phyloP scores from a whole-genome alignment of 1,284 basidiomycete species.

The Malassezia brasiliensis region DNA sequence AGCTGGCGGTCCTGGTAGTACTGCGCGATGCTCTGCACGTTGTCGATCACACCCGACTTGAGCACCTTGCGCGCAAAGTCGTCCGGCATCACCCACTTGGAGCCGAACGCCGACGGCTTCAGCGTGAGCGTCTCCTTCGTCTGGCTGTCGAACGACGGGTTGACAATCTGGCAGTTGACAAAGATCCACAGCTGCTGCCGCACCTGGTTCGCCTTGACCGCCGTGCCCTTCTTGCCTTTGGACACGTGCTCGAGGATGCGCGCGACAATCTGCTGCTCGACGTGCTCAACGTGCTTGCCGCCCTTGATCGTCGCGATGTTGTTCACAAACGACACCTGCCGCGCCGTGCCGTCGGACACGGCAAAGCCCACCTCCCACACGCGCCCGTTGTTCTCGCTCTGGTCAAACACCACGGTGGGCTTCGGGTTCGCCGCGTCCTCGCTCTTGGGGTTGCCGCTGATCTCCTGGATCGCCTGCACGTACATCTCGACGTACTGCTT shows the following conservation, averaged over 20 bases:
- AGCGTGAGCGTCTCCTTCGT: slow-evolving; percentile 95
- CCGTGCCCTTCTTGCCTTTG: slow-evolving; percentile 82
- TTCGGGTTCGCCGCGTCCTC: slow-evolving; percentile 59
- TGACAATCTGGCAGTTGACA: slow-evolving; percentile 90
- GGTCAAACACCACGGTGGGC: slow-evolving; percentile 71
- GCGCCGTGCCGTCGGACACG: slow-evolving; percentile 73
- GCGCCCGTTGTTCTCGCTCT: slow-evolving; percentile 54
- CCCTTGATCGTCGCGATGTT: slow-evolving; percentile 95
- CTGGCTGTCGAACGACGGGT: slow-evolving; percentile 98
- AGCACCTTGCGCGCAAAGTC: slow-evolving; percentile 91
- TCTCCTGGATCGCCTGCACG: slow-evolving; percentile 50
- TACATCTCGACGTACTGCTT: slow-evolving; percentile 97
- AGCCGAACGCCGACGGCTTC: slow-evolving; percentile 74
- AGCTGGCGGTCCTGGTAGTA: slow-evolving; percentile 92
- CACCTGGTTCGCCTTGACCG: slow-evolving; percentile 83
- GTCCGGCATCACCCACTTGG: slow-evolving; percentile 77
- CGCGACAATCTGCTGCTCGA: slow-evolving; percentile 83
- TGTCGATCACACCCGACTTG: slow-evolving; percentile 84
- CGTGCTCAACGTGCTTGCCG: slow-evolving; percentile 80
- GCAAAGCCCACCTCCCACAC: slow-evolving; percentile 97
- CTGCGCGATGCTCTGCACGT: slow-evolving; percentile 87
- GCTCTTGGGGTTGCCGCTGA: slow-evolving; percentile 30
- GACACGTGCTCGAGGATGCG: slow-evolving; percentile 62
- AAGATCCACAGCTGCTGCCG: slow-evolving; percentile 99
- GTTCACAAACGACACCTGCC: slow-evolving; percentile 88